Conservation (phyloP, 805 yeast genomes). For the Suhomyces xylopsoci region DNA sequence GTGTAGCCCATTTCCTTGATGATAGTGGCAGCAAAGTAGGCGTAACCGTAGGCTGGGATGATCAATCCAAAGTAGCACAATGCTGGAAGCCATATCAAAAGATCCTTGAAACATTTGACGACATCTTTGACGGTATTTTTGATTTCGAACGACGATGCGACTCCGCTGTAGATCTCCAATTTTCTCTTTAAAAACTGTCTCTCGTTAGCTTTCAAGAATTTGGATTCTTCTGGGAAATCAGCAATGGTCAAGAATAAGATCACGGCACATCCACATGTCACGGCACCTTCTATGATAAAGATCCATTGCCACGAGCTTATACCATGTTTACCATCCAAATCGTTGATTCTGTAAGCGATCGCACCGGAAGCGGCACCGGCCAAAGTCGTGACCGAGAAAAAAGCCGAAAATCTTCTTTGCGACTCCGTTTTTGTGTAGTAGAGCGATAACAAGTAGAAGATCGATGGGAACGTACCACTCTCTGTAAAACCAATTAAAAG, state of each 20-base stretch:
- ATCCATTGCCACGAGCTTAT: slow-evolving; percentile 50
- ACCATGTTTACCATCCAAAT: slow-evolving; percentile 46
- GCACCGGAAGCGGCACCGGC: slow-evolving; percentile 82
- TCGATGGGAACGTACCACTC: slow-evolving; percentile 72
- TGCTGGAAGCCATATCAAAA: slow-evolving; percentile 55
- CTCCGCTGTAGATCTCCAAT: slow-evolving; percentile 48
- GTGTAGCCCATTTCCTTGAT: slow-evolving; percentile 61
- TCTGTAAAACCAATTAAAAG: slow-evolving; percentile 66
- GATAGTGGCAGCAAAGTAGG: slow-evolving; percentile 69
- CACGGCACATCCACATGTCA: slow-evolving; percentile 34
- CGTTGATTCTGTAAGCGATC: slow-evolving; percentile 61
- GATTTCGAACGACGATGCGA: slow-evolving; percentile 48
- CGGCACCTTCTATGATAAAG: slow-evolving; percentile 47
- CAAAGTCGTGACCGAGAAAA: slow-evolving; percentile 67
- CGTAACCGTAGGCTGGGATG: slow-evolving; percentile 74
- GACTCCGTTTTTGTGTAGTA: slow-evolving; percentile 65
- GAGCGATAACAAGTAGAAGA: slow-evolving; percentile 65
- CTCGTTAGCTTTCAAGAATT: slow-evolving; percentile 50
- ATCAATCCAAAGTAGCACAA: slow-evolving; percentile 62
- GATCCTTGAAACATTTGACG: slow-evolving; percentile 53
- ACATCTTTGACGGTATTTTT: slow-evolving; percentile 48
- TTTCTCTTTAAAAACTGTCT: slow-evolving; percentile 56
- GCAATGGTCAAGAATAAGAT: slow-evolving; percentile 50
- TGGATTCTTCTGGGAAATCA: slow-evolving; percentile 70
- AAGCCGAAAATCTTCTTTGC: slow-evolving; percentile 65